Base-by-base conservation (phyloP, 176 grass and related monocot species). In the Ensete glaucum region DNA sequence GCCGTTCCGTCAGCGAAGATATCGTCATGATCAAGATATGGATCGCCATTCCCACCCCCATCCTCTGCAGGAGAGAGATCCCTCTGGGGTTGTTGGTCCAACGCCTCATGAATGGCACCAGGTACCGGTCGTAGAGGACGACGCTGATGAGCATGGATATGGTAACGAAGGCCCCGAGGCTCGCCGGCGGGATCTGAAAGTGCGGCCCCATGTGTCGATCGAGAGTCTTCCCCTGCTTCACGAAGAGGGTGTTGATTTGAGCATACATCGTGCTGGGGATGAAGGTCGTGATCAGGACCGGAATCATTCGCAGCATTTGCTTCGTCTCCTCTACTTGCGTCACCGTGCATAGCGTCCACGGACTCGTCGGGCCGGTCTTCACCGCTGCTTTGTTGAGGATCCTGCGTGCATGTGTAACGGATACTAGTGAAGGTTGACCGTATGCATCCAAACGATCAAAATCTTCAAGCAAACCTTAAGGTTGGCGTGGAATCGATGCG, bases 251-350 rank as follows among this genome's bases (percentile, higher is more conserved):
- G 76, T 87, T 87, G 8, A 81, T 78, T 78, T 91, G 89, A 3
- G 82, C 85, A 69, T 83, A 73, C 52, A 87, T 79, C 16, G 89
- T 87, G 67, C 79, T 77, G 0, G 89, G 89, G 0, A 91, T 3
- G 74, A 91, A 69, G 70, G 71, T 91, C 8, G 85, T 76, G 15
- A 85, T 12, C 15, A 86, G 66, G 13, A 91, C 24, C 2, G 85
- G 85, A 53, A 80, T 25, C 79, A 87, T 53, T 17, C 64, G 74
- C 9, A 80, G 1, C 24, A 87, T 82, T 76, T 77, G 83, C 50
- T 91, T 91, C 9, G 88, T 91, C 62, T 86, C 76, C 73, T 91
- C 88, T 17, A 91, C 85, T 54, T 91, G n/a, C 2, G 79, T 91
- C 53, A 91, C 85, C n/a, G 88, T 80, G 83, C 85, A 87, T 2